Conservation (phyloP, 106 monocot genomes). For the Platanthera guangdongensis region DNA sequence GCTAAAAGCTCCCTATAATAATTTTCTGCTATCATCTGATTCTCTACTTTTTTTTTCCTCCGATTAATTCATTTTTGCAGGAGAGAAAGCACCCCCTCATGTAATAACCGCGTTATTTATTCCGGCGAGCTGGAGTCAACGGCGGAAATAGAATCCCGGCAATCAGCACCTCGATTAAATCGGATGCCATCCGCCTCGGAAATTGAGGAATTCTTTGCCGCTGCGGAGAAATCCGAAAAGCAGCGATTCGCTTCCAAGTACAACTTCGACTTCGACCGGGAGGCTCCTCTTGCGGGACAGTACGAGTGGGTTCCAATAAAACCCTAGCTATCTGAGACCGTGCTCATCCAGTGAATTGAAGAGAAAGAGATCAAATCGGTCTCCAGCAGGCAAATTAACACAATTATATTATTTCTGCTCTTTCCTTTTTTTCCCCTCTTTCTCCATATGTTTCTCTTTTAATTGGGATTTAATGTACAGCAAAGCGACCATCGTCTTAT, state of each 20-base stretch:
- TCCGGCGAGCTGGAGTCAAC: constrained; percentile 11
- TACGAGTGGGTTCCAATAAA: constrained; percentile 59
- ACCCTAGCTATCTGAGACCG: constrained; percentile 5
- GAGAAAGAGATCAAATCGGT: constrained; percentile 1
- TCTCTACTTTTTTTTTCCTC: neutral
- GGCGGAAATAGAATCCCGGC: neutral
- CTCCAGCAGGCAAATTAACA: neutral
- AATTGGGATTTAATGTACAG: neutral
- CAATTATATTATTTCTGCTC: neutral
- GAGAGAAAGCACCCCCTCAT: constrained; percentile 27
- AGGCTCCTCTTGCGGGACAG: constrained; percentile 61
- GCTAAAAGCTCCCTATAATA: neutral
- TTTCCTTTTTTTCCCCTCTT: neutral
- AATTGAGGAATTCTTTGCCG: constrained; percentile 71
- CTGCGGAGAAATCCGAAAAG: constrained; percentile 33
- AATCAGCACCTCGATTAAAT: neutral
- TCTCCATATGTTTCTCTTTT: neutral
- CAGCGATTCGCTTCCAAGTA: constrained; percentile 62
- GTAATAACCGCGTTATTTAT: constrained; percentile 13
- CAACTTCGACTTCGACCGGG: constrained; percentile 64
- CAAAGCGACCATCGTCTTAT: neutral
- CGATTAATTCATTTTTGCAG: constrained; percentile 16
- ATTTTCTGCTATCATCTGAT: neutral
- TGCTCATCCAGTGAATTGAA: neutral
- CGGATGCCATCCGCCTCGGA: constrained; percentile 37